These are phyloP conservation scores for Solanum hybrid DNA, from an alignment of 305 asterid species.

Conservation along the genomic window DNA sequence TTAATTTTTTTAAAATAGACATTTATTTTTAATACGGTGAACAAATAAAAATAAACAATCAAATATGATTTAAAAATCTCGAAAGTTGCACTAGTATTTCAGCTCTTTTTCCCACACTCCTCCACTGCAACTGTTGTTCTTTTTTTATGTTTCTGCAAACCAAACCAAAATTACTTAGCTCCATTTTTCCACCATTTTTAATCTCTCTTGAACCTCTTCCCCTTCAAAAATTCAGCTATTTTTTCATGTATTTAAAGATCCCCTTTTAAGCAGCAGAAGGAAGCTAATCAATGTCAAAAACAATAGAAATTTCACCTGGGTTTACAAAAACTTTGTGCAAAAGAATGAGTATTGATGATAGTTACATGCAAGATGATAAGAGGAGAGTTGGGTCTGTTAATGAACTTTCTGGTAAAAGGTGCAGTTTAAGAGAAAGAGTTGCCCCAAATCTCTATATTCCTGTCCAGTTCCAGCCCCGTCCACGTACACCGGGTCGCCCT, in stretches of 20 bases:
- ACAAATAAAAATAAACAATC: not conserved
- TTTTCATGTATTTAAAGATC: not conserved
- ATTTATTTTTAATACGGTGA: not conserved
- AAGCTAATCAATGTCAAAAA: not conserved
- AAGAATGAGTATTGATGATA: not conserved
- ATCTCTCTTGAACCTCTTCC: not conserved
- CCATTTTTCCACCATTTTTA: not conserved
- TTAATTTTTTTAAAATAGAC: not conserved
- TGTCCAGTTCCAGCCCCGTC: not conserved
- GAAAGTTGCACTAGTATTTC: not conserved
- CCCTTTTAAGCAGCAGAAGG: not conserved
- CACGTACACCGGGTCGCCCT: not conserved
- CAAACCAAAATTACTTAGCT: not conserved
- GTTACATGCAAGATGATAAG: not conserved
- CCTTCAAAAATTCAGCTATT: not conserved
- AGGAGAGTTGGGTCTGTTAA: not conserved
- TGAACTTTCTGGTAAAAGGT: not conserved
- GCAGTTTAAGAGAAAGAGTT: not conserved
- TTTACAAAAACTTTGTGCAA: not conserved
- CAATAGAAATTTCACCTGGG: not conserved
- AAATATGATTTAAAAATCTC: not conserved
- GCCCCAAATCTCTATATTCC: not conserved
- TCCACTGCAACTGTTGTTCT: not conserved
- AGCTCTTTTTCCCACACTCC: not conserved
- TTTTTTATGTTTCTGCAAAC: not conserved